phyloP scores from a whole-genome alignment of 2,329 filamentous ascomycete genomes.

The Thelonectria blattea region DNA sequence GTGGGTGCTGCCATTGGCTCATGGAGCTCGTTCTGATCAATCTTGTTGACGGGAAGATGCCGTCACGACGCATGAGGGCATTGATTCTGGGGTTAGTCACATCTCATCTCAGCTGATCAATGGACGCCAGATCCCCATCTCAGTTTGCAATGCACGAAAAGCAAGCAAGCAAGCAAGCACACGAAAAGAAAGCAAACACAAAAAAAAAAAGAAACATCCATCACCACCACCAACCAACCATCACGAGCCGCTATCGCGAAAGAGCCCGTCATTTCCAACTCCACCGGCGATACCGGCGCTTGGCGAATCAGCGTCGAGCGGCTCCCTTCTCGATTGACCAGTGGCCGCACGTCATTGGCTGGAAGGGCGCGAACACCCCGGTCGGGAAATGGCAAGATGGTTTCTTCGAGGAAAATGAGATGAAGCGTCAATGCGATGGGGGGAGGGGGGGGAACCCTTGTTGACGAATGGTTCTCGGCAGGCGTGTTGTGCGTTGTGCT shows the following conservation, averaged over 20 bases:
- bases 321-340: neutral
- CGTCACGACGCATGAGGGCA: slow-evolving; percentile 9
- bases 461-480: slow-evolving; percentile 8
- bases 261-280: neutral
- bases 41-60: neutral
- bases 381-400: neutral
- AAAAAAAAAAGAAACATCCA: slow-evolving; percentile 6
- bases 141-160: slow-evolving; percentile 5
- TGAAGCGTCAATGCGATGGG: slow-evolving; percentile 16
- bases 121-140: slow-evolving; percentile 9
- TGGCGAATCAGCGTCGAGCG: slow-evolving; percentile 4
- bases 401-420: slow-evolving; percentile 10
- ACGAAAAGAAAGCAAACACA: neutral
- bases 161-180: neutral
- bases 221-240: neutral
- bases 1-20: neutral
- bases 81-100: slow-evolving; percentile 8
- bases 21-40: neutral
- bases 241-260: neutral
- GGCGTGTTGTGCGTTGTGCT: neutral
- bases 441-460: slow-evolving; percentile 3
- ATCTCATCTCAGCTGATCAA: slow-evolving; percentile 2
- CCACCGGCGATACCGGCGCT: slow-evolving; percentile 3
- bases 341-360: slow-evolving; percentile 11
- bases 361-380: neutral